These are phyloP conservation scores for Discostella stelligeroides DNA, from an alignment of 108 stramenopile species.

Conservation along the genomic window DNA sequence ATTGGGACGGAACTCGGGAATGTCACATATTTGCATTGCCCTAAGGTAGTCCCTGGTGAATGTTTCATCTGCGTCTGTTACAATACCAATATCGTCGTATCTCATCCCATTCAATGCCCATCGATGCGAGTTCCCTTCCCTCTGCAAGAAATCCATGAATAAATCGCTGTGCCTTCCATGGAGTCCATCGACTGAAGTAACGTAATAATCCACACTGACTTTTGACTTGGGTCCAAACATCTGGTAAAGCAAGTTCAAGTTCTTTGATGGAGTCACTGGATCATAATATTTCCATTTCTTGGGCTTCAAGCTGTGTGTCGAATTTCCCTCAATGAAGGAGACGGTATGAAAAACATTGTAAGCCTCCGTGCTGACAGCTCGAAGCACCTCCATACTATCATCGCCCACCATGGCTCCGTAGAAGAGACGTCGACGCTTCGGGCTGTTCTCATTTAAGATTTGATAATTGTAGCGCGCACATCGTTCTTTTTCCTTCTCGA, in stretches of 20 bases:
- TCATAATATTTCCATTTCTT: conserved; percentile 35
- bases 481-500: conserved; percentile 20
- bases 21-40: conserved; percentile 58
- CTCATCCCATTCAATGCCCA: conserved; percentile 68
- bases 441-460: conserved; percentile 7
- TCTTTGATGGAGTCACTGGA: conserved; percentile 5
- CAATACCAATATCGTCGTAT: conserved; percentile 52
- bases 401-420: conserved; percentile 52
- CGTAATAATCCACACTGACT: conserved; percentile 44
- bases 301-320: conserved; percentile 42
- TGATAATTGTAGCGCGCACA: conserved; percentile 37
- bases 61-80: conserved; percentile 62
- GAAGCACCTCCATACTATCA: conserved; percentile 50
- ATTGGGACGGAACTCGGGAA: conserved; percentile 40
- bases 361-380: conserved; percentile 43
- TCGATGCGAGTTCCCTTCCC: conserved; percentile 48
- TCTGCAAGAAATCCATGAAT: conserved; percentile 41
- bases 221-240: conserved; percentile 42
- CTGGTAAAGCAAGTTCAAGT: conserved; percentile 24
- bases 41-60: conserved; percentile 62
- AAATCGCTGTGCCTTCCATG: conserved; percentile 12
- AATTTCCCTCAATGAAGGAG: conserved; percentile 61
- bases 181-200: conserved; percentile 2
- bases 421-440: conserved; percentile 44
- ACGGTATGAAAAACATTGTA: conserved; percentile 58